These are phyloP conservation scores for Thymus quinquecostatus DNA, from an alignment of 257 asterid species.

Conservation along the genomic window DNA sequence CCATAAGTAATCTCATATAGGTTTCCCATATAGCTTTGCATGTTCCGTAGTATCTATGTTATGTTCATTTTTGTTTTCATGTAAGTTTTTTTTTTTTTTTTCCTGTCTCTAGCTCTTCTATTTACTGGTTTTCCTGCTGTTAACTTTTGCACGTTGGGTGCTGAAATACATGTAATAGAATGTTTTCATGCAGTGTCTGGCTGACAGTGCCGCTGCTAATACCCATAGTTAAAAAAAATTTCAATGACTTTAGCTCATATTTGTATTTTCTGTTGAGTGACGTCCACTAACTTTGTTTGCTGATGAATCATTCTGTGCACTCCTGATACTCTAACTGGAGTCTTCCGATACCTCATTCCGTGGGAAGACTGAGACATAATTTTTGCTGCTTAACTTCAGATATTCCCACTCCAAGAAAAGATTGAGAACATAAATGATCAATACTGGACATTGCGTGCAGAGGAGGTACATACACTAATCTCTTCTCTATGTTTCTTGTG, in stretches of 20 bases:
- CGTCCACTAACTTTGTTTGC: neutral
- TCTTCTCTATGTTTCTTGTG: neutral
- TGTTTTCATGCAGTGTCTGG: too few relatives aligned
- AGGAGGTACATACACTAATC: constrained; percentile 57
- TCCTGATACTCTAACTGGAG: neutral
- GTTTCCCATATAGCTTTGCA: neutral
- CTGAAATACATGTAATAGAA: too few relatives aligned
- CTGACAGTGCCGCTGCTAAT: neutral
- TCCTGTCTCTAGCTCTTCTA: neutral
- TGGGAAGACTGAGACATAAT: neutral
- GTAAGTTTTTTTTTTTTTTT: neutral
- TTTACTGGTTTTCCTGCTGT: neutral
- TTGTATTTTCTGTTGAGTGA: neutral
- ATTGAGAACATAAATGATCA: constrained; percentile 90
- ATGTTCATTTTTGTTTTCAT: neutral
- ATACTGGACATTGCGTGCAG: constrained; percentile 87
- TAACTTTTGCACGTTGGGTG: neutral
- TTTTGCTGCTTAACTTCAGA: constrained; percentile 48
- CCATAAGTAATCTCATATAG: constrained; percentile 1
- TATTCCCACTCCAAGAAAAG: constrained; percentile 70
- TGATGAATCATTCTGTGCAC: neutral
- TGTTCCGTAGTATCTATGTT: neutral
- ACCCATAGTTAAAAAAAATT: neutral
- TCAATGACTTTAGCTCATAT: neutral
- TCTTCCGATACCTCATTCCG: constrained; percentile 12